Conservation (phyloP, 345 rosid species). For the Raphanus raphanistrum region DNA sequence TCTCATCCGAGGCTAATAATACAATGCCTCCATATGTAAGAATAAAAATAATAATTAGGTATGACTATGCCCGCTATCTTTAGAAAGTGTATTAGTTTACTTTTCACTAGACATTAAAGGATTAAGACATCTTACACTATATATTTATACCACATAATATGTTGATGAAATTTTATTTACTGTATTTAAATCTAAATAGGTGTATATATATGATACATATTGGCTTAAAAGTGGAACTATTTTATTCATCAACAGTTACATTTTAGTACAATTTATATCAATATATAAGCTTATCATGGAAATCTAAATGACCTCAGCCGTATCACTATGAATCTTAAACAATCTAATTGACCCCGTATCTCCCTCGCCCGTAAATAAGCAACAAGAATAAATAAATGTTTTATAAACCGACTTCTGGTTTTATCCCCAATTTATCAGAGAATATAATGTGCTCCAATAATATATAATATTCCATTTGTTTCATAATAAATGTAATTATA, state of each 20-base stretch:
- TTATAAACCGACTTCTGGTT: background rate
- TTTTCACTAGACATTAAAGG: slow-evolving; percentile 20
- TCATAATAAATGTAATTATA: too few relatives aligned
- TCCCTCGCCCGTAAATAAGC: background rate
- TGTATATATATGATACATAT: background rate
- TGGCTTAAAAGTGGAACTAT: background rate
- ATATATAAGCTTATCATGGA: too few relatives aligned
- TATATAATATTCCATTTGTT: background rate
- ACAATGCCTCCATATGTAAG: background rate
- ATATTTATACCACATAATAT: background rate
- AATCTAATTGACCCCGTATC: background rate
- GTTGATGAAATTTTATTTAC: background rate
- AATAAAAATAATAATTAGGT: background rate
- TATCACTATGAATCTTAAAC: background rate
- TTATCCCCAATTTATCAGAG: background rate
- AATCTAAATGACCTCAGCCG: slow-evolving; percentile 6
- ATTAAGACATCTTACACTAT: slow-evolving; percentile 12
- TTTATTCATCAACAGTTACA: too few relatives aligned
- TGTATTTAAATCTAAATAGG: background rate
- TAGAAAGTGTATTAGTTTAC: slow-evolving; percentile 1
- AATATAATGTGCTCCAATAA: background rate
- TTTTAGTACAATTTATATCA: too few relatives aligned
- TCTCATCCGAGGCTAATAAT: slow-evolving; percentile 5
- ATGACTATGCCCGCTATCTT: slow-evolving; percentile 11
- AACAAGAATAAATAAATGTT: background rate